Percentiles rank a stretch among this genome's conserved stretches.
Conservation (phyloP, 495 filamentous ascomycete species). For the Podospora fimiseda region DNA sequence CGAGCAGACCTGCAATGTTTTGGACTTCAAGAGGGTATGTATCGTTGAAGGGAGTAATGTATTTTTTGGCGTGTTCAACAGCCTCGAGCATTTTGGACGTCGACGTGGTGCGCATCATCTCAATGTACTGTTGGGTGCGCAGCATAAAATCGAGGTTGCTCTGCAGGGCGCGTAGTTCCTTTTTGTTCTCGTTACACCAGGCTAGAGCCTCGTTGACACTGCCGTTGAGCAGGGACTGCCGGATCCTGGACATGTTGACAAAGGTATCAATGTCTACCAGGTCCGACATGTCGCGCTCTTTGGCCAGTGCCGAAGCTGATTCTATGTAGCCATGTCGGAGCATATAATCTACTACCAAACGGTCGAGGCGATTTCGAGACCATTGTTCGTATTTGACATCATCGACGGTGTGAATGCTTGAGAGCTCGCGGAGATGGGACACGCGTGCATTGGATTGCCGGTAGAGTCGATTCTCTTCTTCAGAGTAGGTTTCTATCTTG, state of each 20-base stretch:
- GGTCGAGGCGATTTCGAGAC: conserved; percentile 72
- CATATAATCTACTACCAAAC: conserved; percentile 85
- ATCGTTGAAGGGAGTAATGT: conserved; percentile 60
- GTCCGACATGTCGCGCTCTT: conserved; percentile 57
- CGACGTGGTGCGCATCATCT: conserved; percentile 65
- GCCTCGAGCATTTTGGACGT: conserved; percentile 62
- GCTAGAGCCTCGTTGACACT: conserved; percentile 70
- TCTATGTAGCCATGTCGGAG: conserved; percentile 74
- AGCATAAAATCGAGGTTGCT: conserved; percentile 90
- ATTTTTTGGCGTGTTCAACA: conserved; percentile 73
- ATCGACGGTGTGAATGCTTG: conserved; percentile 70
- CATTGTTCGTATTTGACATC: conserved; percentile 94
- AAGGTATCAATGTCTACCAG: conserved; percentile 89
- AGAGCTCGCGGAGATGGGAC: conserved; percentile 70
- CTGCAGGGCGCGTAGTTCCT: conserved; percentile 76
- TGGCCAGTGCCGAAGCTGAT: conserved; percentile 67
- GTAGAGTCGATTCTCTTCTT: conserved; percentile 70
- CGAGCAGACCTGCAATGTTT: conserved; percentile 73
- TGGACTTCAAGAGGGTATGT: conserved; percentile 62
- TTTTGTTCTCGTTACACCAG: conserved; percentile 92
- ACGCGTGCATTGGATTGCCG: conserved; percentile 68
- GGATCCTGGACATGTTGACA: conserved; percentile 70
- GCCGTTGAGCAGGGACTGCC: conserved; percentile 60
- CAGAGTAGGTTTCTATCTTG: conserved; percentile 70
- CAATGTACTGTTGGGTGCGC: conserved; percentile 92